These are phyloP conservation scores for Acanthamoeba healyi DNA, from an alignment of 208 protist genomes.

Conservation along the genomic window DNA sequence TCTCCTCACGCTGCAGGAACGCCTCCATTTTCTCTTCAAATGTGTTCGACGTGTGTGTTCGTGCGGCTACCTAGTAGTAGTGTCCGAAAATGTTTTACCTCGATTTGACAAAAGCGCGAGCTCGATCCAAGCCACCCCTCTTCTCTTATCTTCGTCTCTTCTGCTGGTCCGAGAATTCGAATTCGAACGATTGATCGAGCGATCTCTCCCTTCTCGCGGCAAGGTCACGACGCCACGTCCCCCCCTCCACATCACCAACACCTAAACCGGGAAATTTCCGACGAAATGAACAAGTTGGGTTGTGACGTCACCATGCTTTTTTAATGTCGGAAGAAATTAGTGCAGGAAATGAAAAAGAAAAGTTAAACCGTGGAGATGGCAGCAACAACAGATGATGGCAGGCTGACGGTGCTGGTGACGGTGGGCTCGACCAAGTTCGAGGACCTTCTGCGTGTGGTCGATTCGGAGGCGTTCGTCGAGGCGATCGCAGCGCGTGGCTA, in stretches of 20 bases:
- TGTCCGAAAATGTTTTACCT: no score
- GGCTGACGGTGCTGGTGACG: neutral
- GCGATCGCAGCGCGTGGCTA: neutral
- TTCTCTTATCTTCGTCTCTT: neutral
- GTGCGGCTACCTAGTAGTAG: no score
- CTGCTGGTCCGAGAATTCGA: neutral
- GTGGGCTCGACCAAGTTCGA: conserved; percentile 64
- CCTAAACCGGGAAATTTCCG: neutral
- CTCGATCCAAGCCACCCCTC: neutral
- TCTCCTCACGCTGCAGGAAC: conserved; percentile 87
- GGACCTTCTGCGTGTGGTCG: neutral
- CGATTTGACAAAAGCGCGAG: no score
- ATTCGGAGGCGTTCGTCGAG: neutral
- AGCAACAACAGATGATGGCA: neutral
- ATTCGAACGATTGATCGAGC: neutral
- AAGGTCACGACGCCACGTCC: neutral
- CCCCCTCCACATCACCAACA: neutral
- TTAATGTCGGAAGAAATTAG: no score
- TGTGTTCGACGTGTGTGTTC: no score
- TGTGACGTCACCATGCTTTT: neutral
- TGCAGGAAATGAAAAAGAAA: neutral
- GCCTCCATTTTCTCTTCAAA: conserved; percentile 40
- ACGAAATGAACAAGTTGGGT: neutral
- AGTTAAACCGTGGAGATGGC: neutral
- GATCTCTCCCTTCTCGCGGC: neutral